A percentile compares a stretch with the other conserved stretches of the same genome.
phyloP scores from a whole-genome alignment of 208 protist genomes.

The Wallacemonas rigidus region DNA sequence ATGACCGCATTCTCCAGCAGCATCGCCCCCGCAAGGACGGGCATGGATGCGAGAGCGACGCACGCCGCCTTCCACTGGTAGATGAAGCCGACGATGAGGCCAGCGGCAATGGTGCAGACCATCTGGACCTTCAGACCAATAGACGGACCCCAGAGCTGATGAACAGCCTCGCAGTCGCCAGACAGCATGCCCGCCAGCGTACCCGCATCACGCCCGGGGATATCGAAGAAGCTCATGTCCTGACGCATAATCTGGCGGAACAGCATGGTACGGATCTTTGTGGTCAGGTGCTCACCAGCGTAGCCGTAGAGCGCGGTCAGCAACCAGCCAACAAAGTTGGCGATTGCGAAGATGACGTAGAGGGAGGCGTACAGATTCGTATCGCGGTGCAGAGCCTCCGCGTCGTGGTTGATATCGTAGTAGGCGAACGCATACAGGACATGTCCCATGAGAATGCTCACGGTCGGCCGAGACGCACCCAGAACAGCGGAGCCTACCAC shows the following conservation, averaged over 20 bases:
- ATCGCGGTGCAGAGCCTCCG: constrained; percentile 30
- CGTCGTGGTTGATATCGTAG: constrained; percentile 38
- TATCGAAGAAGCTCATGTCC: constrained; percentile 89
- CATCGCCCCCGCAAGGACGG: constrained; percentile 39
- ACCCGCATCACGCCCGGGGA: constrained; percentile 65
- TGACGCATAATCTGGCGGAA: constrained; percentile 77
- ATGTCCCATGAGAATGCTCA: constrained; percentile 54
- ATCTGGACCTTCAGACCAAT: constrained; percentile 69
- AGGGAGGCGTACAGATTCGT: constrained; percentile 56
- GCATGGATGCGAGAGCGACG: constrained; percentile 57
- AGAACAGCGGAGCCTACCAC: constrained; percentile 56
- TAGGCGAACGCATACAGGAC: constrained; percentile 42
- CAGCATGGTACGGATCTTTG: constrained; percentile 59
- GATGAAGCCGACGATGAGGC: constrained; percentile 63
- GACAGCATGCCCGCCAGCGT: constrained; percentile 70
- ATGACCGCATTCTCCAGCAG: constrained; percentile 48
- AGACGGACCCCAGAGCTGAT: constrained; percentile 72
- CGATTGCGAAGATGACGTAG: constrained; percentile 50
- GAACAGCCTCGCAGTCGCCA: constrained; percentile 79
- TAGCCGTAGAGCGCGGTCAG: constrained; percentile 74
- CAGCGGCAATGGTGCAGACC: constrained; percentile 42
- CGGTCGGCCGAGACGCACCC: constrained; percentile 38
- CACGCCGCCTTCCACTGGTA: constrained; percentile 83
- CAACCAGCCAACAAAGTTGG: constrained; percentile 40
- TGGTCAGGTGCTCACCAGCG: constrained; percentile 70